Conservation (phyloP, 1,139 yeast genomes). For the Suhomyces guaymorum region DNA sequence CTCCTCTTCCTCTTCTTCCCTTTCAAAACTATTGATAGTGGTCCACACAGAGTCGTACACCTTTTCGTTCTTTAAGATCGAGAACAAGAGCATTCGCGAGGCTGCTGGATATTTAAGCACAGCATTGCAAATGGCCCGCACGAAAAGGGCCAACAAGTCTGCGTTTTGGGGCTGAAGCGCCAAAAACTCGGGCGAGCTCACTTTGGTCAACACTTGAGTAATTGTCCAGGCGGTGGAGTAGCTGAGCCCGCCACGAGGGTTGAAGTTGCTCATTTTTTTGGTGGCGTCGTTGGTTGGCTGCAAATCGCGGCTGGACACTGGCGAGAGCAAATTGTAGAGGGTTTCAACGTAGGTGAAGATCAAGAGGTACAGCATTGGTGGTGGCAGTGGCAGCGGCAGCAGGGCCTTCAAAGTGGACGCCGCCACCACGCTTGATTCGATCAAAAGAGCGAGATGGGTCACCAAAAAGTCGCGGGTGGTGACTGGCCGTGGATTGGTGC, state of each 20-base stretch:
- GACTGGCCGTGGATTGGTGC: slow-evolving; percentile 34
- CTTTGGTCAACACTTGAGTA: slow-evolving; percentile 51
- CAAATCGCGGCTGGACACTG: slow-evolving; percentile 28
- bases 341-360: slow-evolving; percentile 55
- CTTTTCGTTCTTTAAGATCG: slow-evolving; percentile 51
- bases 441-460: slow-evolving; percentile 48
- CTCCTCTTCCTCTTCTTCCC: slow-evolving; percentile 10
- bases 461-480: slow-evolving; percentile 66
- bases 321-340: slow-evolving; percentile 59
- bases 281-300: slow-evolving; percentile 25
- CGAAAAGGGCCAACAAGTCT: slow-evolving; percentile 58
- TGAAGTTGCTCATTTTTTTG: slow-evolving; percentile 33
- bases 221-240: slow-evolving; percentile 60
- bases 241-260: slow-evolving; percentile 52
- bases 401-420: too few species aligned
- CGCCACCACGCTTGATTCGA: too few species aligned
- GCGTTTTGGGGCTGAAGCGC: slow-evolving; percentile 49
- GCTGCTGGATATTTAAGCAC: slow-evolving; percentile 50
- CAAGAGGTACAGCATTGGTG: slow-evolving; percentile 20
- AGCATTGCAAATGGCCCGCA: slow-evolving; percentile 56
- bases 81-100: slow-evolving; percentile 55
- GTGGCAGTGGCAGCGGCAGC: too few species aligned
- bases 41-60: slow-evolving; percentile 36
- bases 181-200: slow-evolving; percentile 45
- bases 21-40: slow-evolving; percentile 29